Percentiles rank a stretch among this genome's conserved stretches.
These are phyloP conservation scores for Cyanodermella asteris DNA, from an alignment of 2,329 filamentous ascomycete genomes.

Conservation along the genomic window DNA sequence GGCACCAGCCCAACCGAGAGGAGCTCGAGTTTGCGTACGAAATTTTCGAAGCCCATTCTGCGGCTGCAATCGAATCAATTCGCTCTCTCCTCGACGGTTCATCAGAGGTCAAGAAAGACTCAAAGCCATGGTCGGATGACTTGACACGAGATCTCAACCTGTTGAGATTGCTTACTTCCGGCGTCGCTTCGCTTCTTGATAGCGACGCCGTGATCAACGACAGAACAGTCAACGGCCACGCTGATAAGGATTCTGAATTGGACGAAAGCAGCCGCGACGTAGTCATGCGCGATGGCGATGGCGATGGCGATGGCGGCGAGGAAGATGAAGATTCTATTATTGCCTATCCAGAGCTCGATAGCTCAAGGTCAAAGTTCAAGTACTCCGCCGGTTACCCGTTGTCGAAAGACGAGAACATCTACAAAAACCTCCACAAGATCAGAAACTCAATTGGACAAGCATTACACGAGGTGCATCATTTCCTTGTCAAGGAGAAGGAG, in stretches of 20 bases:
- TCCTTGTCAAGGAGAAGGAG: constrained; percentile 64
- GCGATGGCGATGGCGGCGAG: constrained; percentile 1
- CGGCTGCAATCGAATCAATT: constrained; percentile 52
- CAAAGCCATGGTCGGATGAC: constrained; percentile 97
- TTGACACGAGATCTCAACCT: constrained; percentile 76
- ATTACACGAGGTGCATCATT: constrained; percentile 64
- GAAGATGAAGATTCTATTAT: constrained; percentile 8
- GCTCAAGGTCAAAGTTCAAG: constrained; percentile 58
- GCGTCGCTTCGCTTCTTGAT: constrained; percentile 76
- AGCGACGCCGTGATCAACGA: too few relatives aligned
- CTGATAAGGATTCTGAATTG: constrained; percentile 31
- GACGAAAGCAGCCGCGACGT: constrained; percentile 18
- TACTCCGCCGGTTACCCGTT: constrained; percentile 79
- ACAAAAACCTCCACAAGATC: constrained; percentile 56
- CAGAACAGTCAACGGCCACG: too few relatives aligned
- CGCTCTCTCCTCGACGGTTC: constrained; percentile 60
- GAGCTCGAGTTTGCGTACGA: constrained; percentile 81
- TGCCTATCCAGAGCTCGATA: constrained; percentile 21
- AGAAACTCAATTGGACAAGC: constrained; percentile 61
- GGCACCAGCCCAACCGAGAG: constrained; percentile 63
- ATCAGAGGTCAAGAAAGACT: constrained; percentile 67
- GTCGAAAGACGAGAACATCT: constrained; percentile 38
- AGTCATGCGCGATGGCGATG: constrained; percentile 21
- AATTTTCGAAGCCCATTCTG: constrained; percentile 66
- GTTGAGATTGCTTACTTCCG: constrained; percentile 70